Evolutionary conservation across 1,139 yeast species (phyloP).

Genomic region (Geotrichum restrictum): DNA sequence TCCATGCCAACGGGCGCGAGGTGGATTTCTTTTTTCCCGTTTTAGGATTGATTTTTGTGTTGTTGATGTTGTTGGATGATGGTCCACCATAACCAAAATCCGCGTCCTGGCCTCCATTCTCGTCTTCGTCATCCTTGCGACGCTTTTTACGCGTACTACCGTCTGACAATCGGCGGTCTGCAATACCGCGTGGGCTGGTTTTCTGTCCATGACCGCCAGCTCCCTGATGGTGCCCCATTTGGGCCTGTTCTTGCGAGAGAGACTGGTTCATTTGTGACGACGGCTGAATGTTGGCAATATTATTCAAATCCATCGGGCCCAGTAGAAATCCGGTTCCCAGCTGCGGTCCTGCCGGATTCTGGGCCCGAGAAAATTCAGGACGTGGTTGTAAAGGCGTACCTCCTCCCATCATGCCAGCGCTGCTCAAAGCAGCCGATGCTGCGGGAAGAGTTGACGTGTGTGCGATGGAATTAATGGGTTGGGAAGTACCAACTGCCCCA

Average conservation of each 20-base stretch:
- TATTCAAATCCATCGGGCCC: slow-evolving; percentile 5
- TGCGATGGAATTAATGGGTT: background rate
- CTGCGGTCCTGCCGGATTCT: background rate
- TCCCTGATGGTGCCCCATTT: slow-evolving; percentile 2
- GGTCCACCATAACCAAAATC: background rate
- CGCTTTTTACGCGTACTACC: background rate
- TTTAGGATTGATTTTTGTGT: slow-evolving; percentile 9
- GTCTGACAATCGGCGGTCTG: background rate
- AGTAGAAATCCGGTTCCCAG: background rate
- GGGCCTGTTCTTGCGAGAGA: slow-evolving; percentile 5
- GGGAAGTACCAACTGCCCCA: background rate
- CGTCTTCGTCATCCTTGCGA: background rate
- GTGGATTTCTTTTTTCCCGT: slow-evolving; percentile 10
- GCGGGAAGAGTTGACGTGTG: background rate
- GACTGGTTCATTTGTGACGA: background rate
- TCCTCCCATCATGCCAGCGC: background rate
- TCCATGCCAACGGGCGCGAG: slow-evolving; percentile 31
- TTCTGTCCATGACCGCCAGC: background rate
- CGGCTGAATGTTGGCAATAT: background rate
- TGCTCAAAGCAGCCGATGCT: no score
- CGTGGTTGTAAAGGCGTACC: slow-evolving; percentile 1
- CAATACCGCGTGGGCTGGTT: background rate
- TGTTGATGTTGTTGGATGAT: slow-evolving; percentile 18
- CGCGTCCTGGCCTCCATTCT: background rate
- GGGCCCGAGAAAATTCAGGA: background rate